Evolutionary conservation across 257 asterid species (phyloP).

Genomic region (Nicotiana knightiana): DNA sequence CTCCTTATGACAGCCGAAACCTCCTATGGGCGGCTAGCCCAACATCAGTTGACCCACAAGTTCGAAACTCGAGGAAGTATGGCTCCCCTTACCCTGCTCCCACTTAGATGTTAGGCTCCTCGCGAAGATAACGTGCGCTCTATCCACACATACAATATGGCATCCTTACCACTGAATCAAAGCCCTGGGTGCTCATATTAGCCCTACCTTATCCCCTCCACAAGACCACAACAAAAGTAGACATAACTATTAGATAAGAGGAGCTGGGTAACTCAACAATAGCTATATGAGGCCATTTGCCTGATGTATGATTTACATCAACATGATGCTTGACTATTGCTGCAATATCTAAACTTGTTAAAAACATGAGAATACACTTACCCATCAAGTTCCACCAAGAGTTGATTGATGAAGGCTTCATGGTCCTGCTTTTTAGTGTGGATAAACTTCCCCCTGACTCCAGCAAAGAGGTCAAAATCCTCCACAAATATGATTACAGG

Average conservation of each 20-base stretch:
- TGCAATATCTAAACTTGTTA: neutral
- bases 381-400: slow-evolving; percentile 99
- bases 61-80: neutral
- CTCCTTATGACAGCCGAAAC: neutral
- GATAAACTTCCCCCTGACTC: slow-evolving; percentile 85
- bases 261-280: slow-evolving; percentile 1
- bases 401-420: slow-evolving; percentile 98
- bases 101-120: neutral
- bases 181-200: neutral
- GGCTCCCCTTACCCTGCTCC: neutral
- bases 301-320: neutral
- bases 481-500: slow-evolving; percentile 98
- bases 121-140: neutral
- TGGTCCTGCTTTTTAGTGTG: slow-evolving; percentile 94
- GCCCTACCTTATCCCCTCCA: neutral
- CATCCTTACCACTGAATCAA: neutral
- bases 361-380: slow-evolving; percentile 22
- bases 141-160: neutral
- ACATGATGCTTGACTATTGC: neutral
- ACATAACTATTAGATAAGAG: neutral
- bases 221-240: neutral
- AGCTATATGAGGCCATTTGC: neutral
- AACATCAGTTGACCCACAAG: neutral
- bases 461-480: slow-evolving; percentile 98
- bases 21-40: neutral